Evolutionary conservation across 2,329 filamentous ascomycete species (phyloP).

Genomic region (Claviceps monticola): DNA sequence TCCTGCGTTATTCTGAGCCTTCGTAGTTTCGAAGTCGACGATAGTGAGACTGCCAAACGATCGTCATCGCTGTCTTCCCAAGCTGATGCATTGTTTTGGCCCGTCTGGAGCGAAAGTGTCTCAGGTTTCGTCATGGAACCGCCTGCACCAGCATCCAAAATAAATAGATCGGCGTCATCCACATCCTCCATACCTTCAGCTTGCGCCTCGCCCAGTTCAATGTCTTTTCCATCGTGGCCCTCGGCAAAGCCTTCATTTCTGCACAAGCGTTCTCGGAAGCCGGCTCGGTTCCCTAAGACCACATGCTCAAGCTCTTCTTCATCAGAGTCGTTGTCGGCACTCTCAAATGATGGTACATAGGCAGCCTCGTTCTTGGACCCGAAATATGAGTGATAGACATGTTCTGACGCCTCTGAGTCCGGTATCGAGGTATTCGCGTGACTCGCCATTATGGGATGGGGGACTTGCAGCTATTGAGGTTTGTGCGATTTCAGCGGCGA

Average conservation of each 20-base stretch:
- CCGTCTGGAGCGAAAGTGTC: conserved; percentile 10
- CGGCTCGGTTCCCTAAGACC: conserved; percentile 76
- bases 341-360: conserved; percentile 15
- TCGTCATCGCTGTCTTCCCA: conserved; percentile 98
- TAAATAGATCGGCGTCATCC: conserved; percentile 74
- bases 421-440: conserved; percentile 16
- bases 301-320: conserved; percentile 79
- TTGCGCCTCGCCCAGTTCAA: conserved; percentile 28
- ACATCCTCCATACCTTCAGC: conserved; percentile 41
- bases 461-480: too few species aligned
- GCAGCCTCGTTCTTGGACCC: conserved; percentile 15
- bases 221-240: conserved; percentile 28
- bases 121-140: conserved; percentile 14
- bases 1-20: conserved; percentile 70
- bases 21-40: conserved; percentile 53
- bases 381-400: conserved; percentile 14
- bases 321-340: conserved; percentile 59
- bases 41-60: conserved; percentile 68
- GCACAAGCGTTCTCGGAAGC: conserved; percentile 64
- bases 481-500: too few species aligned
- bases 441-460: conserved; percentile 15
- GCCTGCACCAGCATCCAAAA: conserved; percentile 55
- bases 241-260: conserved; percentile 12
- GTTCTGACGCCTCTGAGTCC: conserved; percentile 17
- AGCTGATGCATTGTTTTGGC: conserved; percentile 36